Conservation (phyloP, 768 basidiomycete species). For the Tulasnella sp. region DNA sequence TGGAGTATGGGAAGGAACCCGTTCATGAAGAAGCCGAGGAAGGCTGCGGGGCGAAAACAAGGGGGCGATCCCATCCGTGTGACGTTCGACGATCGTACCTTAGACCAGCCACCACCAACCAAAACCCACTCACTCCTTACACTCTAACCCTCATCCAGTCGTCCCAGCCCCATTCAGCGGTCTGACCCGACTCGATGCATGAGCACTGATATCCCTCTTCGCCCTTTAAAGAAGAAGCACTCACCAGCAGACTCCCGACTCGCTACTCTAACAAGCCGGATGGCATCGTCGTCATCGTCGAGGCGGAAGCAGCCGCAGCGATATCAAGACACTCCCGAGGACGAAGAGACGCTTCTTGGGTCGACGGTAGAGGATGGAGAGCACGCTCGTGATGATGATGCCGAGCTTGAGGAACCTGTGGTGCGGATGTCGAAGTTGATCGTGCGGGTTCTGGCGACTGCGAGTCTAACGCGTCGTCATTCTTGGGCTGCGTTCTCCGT, state of each 20-base stretch:
- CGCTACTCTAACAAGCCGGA: background rate
- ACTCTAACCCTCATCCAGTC: background rate
- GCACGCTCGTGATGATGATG: background rate
- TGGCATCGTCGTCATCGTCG: background rate
- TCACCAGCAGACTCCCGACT: background rate
- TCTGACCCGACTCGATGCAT: background rate
- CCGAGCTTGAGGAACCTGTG: background rate
- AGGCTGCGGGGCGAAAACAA: too few relatives aligned
- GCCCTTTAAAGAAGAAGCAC: background rate
- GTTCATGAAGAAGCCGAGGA: too few relatives aligned
- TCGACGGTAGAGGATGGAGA: background rate
- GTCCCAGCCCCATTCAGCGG: background rate
- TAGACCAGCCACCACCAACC: background rate
- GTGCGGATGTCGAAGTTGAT: background rate
- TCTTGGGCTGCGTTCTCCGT: background rate
- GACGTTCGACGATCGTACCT: background rate
- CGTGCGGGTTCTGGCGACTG: background rate
- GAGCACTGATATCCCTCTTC: conserved; percentile 1
- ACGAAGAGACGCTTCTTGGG: conserved; percentile 9
- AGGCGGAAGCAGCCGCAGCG: background rate
- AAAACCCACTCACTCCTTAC: background rate
- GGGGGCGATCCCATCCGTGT: background rate
- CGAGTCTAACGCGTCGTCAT: background rate
- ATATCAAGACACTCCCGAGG: conserved; percentile 14
- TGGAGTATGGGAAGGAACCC: too few relatives aligned